phyloP scores from a whole-genome alignment of 805 yeast genomes.

The Nakazawaea wickerhamii region DNA sequence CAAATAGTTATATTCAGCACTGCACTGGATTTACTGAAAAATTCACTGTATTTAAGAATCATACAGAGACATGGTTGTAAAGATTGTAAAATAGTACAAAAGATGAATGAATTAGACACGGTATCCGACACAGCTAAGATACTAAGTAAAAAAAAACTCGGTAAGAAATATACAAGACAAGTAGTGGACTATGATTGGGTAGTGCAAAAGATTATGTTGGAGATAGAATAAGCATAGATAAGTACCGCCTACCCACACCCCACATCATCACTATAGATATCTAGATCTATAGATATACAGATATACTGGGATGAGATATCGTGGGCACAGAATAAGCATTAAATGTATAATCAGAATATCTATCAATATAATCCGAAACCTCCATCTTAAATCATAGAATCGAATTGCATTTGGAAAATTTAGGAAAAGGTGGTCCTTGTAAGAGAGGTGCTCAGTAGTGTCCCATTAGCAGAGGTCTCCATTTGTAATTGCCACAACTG shows the following conservation, averaged over 20 bases:
- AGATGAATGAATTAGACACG: not conserved
- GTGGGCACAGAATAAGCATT: too few relatives aligned
- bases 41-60: slow-evolving; percentile 6
- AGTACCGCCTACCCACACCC: too few relatives aligned
- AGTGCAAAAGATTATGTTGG: slow-evolving; percentile 10
- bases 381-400: not conserved
- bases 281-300: too few relatives aligned
- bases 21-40: slow-evolving; percentile 5
- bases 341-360: not conserved
- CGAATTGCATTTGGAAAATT: too few relatives aligned
- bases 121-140: too few relatives aligned
- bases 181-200: slow-evolving; percentile 11
- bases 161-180: slow-evolving; percentile 1
- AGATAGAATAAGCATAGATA: not conserved
- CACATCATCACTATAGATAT: too few relatives aligned
- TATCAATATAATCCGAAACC: slow-evolving; percentile 1
- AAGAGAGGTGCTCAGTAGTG: too few relatives aligned
- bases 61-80: slow-evolving; percentile 9
- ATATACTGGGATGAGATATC: too few relatives aligned
- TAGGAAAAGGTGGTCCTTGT: too few relatives aligned
- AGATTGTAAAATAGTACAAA: not conserved
- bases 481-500: too few relatives aligned
- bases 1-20: not conserved
- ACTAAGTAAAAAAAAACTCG: slow-evolving; percentile 6
- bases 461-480: not conserved